Conservation (phyloP, 208 protist genomes). For the Crithidia brevicula region DNA sequence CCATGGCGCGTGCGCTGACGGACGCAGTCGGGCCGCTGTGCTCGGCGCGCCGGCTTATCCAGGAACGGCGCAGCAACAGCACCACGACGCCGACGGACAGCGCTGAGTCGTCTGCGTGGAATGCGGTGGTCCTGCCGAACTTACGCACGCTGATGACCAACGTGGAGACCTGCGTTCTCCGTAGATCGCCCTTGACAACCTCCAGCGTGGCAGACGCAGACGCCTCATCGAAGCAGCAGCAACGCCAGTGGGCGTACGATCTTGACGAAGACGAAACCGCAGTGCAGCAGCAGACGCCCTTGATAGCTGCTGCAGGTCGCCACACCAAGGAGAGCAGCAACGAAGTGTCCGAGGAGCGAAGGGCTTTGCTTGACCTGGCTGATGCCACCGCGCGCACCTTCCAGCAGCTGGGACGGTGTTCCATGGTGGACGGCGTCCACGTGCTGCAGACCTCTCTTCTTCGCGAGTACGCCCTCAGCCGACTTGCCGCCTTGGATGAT, state of each 20-base stretch:
- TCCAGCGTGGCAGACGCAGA: too few species aligned
- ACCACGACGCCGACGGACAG: background rate
- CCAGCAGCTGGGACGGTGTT: conserved; percentile 24
- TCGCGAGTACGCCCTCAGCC: conserved; percentile 21
- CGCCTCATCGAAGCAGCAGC: too few species aligned
- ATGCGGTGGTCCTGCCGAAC: conserved; percentile 10
- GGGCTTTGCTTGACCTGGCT: conserved; percentile 12
- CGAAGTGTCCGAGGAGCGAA: too few species aligned
- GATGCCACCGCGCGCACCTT: conserved; percentile 14
- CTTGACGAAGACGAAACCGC: conserved; percentile 57
- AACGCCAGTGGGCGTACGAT: conserved; percentile 49
- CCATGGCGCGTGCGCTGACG: conserved; percentile 52
- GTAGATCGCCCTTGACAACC: background rate
- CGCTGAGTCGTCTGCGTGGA: conserved; percentile 3
- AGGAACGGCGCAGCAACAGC: background rate
- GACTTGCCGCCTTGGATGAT: conserved; percentile 2
- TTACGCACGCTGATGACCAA: background rate
- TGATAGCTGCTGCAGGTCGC: too few species aligned
- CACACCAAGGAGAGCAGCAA: too few species aligned
- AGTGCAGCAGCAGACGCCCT: background rate
- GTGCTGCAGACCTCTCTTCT: conserved; percentile 35
- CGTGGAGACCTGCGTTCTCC: background rate
- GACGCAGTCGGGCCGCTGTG: conserved; percentile 46
- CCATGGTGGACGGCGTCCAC: conserved; percentile 42
- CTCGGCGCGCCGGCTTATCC: conserved; percentile 54